Evolutionary conservation across 2,329 filamentous ascomycete genomes (phyloP).

Genomic region (Alternaria arborescens): DNA sequence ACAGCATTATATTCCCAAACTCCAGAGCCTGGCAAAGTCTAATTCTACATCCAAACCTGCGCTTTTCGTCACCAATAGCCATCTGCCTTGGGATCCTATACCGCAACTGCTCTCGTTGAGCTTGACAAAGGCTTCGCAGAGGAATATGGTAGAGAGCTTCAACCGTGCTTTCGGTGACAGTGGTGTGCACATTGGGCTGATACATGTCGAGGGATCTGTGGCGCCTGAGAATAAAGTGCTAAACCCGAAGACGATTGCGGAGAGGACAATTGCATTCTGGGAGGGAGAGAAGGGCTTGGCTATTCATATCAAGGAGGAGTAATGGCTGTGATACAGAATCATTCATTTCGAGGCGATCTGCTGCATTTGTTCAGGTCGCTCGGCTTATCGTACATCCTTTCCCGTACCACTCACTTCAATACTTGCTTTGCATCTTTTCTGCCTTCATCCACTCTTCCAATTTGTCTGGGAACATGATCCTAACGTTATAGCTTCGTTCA

Average conservation of each 20-base stretch:
- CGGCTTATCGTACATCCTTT: no score
- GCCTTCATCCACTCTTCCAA: no score
- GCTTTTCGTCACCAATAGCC: constrained; percentile 60
- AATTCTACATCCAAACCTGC: constrained; percentile 52
- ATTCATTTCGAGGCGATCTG: no score
- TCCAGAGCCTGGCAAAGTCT: constrained; percentile 43
- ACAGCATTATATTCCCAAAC: constrained; percentile 57
- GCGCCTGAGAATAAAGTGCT: constrained; percentile 51
- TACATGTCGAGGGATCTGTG: constrained; percentile 58
- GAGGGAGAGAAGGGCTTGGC: constrained; percentile 52
- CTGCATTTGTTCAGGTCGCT: no score
- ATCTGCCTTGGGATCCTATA: constrained; percentile 58
- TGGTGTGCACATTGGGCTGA: constrained; percentile 58
- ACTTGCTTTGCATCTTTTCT: no score
- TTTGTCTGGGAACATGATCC: no score
- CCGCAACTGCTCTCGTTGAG: constrained; percentile 60
- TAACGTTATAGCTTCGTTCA: no score
- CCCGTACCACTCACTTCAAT: no score
- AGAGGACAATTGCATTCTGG: constrained; percentile 57
- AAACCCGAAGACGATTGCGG: constrained; percentile 59
- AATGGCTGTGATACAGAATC: not conserved
- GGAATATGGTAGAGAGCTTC: constrained; percentile 59
- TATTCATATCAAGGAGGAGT: constrained; percentile 46
- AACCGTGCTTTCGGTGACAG: constrained; percentile 52
- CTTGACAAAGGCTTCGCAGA: constrained; percentile 62